Conservation (phyloP, 495 filamentous ascomycete species). For the Penicillium egyptiacum region DNA sequence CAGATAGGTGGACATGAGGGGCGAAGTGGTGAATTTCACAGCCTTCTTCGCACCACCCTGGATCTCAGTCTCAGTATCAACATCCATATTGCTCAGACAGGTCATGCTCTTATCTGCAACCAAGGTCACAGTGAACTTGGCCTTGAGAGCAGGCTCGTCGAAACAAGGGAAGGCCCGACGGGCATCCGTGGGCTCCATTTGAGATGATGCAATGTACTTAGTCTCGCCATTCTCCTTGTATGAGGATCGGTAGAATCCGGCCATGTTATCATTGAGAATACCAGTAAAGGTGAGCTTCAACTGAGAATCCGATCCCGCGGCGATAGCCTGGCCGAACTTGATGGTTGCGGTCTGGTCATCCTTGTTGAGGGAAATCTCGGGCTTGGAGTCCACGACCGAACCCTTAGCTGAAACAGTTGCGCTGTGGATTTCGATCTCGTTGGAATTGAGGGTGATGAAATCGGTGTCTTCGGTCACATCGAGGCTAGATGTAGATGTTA, state of each 20-base stretch:
- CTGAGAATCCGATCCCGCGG: slow-evolving; percentile 58
- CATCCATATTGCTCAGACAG: slow-evolving; percentile 71
- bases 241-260: slow-evolving; percentile 67
- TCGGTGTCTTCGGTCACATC: slow-evolving; percentile 82
- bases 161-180: slow-evolving; percentile 68
- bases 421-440: slow-evolving; percentile 81
- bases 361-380: slow-evolving; percentile 55
- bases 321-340: slow-evolving; percentile 56
- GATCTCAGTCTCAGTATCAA: slow-evolving; percentile 55
- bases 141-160: slow-evolving; percentile 69
- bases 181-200: slow-evolving; percentile 68
- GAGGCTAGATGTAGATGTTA: slow-evolving; percentile 46
- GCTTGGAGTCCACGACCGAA: slow-evolving; percentile 50
- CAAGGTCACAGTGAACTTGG: slow-evolving; percentile 64
- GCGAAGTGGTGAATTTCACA: slow-evolving; percentile 66
- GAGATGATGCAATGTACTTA: slow-evolving; percentile 62
- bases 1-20: slow-evolving; percentile 69
- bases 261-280: slow-evolving; percentile 66
- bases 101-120: slow-evolving; percentile 62
- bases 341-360: slow-evolving; percentile 61
- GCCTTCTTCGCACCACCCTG: slow-evolving; percentile 58
- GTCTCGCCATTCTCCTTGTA: slow-evolving; percentile 59
- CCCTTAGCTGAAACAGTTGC: slow-evolving; percentile 58
- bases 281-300: slow-evolving; percentile 62
- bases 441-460: slow-evolving; percentile 82